Evolutionary conservation across 2,329 filamentous ascomycete genomes (phyloP).

Genomic region (Aspergillus costaricaensis): DNA sequence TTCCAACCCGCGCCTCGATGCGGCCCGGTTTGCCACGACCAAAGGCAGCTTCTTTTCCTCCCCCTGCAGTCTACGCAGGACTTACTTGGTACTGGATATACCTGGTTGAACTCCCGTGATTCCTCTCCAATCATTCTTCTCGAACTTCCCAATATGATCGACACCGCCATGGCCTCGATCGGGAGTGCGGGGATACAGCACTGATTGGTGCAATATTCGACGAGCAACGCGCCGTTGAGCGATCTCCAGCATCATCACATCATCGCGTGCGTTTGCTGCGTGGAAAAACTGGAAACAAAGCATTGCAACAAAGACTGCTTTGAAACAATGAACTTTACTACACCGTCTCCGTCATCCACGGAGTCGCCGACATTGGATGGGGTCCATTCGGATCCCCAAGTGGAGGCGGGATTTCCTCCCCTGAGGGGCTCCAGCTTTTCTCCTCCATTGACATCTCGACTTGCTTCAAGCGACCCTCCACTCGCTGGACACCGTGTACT

Average conservation of each 20-base stretch:
- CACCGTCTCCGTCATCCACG: not conserved
- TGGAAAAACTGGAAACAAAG: not conserved
- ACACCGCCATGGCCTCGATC: slow-evolving; percentile 28
- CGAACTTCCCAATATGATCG: slow-evolving; percentile 21
- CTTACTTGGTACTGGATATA: no score
- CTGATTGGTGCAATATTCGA: slow-evolving; percentile 35
- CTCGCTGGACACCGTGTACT: not conserved
- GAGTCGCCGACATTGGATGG: not conserved
- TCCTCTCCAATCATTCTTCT: no score
- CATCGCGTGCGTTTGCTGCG: not conserved
- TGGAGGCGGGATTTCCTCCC: not conserved
- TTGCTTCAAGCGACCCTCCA: not conserved
- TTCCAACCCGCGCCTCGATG: slow-evolving; percentile 3
- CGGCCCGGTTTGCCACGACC: slow-evolving; percentile 11
- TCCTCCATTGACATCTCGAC: not conserved
- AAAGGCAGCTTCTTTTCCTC: not conserved
- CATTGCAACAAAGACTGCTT: not conserved
- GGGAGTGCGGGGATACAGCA: slow-evolving; percentile 24
- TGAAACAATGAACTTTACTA: not conserved
- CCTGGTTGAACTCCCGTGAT: no score
- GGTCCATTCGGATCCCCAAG: not conserved
- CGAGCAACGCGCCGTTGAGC: slow-evolving; percentile 16
- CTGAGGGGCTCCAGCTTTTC: not conserved
- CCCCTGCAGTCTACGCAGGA: no score
- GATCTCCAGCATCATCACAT: not conserved